Percentiles rank a stretch among this genome's conserved stretches.
Conservation (phyloP, 805 yeast species). For the Maudiozyma turicensis region DNA sequence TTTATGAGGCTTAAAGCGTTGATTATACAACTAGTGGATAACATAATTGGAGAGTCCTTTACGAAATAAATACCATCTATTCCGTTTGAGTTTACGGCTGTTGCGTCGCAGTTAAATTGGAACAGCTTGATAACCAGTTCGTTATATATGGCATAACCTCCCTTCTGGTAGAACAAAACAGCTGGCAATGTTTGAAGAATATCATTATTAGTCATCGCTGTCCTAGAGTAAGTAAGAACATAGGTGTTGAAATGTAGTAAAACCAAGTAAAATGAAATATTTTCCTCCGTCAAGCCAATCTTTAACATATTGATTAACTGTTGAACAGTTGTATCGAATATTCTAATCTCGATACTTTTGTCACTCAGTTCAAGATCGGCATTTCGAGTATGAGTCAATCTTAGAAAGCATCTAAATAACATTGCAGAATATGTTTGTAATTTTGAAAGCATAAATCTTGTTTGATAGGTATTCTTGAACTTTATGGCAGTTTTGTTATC, state of each 20-base stretch:
- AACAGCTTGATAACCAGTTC: constrained; percentile 15
- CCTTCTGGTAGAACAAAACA: constrained; percentile 42
- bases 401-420: constrained; percentile 35
- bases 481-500: constrained; percentile 44
- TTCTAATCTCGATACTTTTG: constrained; percentile 34
- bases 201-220: constrained; percentile 21
- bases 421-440: constrained; percentile 38
- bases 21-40: constrained; percentile 33
- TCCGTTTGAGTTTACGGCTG: constrained; percentile 19
- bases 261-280: constrained; percentile 29
- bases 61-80: constrained; percentile 31
- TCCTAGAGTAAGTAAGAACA: constrained; percentile 27
- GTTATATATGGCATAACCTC: constrained; percentile 33
- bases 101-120: constrained; percentile 13
- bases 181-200: constrained; percentile 31
- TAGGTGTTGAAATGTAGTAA: constrained; percentile 30
- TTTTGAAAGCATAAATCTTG: constrained; percentile 41
- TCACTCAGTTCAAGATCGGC: constrained; percentile 20
- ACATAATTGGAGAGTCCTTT: constrained; percentile 31
- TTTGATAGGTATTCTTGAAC: constrained; percentile 50
- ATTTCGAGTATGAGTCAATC: constrained; percentile 37
- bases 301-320: constrained; percentile 25
- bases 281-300: constrained; percentile 7
- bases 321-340: constrained; percentile 29
- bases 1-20: constrained; percentile 37